Evolutionary conservation across 1,139 yeast species (phyloP), one percentile per base, ranked within the genome.

Genomic region (Scheffersomyces lignicola): DNA sequence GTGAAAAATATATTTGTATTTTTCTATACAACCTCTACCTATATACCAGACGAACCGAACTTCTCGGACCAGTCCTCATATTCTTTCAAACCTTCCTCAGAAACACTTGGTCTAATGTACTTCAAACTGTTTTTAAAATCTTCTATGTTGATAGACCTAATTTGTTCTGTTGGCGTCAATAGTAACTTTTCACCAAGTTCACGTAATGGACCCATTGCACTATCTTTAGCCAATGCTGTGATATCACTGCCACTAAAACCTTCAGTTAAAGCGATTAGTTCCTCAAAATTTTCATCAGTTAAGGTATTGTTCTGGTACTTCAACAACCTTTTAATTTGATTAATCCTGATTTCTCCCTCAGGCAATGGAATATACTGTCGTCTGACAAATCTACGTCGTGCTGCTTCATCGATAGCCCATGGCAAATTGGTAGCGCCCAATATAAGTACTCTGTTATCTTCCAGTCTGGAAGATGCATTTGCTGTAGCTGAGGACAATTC

Each of bases 371-470:
- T 92, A 58, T 92, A 90, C 56, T 89, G 97, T 37, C 97, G 69
- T 45, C 96, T 75, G 5, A 87, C 96, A 64, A 92, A 92, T 48
- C 98, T 75, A 56, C 98, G 76, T 51, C 98, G 70, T 0, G 98
- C 99, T 3, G 98, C 98, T 56, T 94, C 98, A 60, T 92, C 99
- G 43, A 92, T 90, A 3, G 89, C 84, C 99, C 99, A 92, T 0
- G 99, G 99, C 45, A 92, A 62, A 56, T 92, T 92, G 0, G 99
- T 92, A 1, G 98, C 98, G 0, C 97, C 98, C 26, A 92, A 66
- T 3, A 92, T 96, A 21, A 92, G 70, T 3, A 92, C 98, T 37
- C 97, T 67, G 13, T 68, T 72, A 28, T 80, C 80, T 22, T 78
- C 74, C 45, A 78, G 83, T 28, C 76, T 83, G 2, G 43, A 33